Conservation (phyloP, 495 filamentous ascomycete genomes). For the Hyaloscypha finlandica region DNA sequence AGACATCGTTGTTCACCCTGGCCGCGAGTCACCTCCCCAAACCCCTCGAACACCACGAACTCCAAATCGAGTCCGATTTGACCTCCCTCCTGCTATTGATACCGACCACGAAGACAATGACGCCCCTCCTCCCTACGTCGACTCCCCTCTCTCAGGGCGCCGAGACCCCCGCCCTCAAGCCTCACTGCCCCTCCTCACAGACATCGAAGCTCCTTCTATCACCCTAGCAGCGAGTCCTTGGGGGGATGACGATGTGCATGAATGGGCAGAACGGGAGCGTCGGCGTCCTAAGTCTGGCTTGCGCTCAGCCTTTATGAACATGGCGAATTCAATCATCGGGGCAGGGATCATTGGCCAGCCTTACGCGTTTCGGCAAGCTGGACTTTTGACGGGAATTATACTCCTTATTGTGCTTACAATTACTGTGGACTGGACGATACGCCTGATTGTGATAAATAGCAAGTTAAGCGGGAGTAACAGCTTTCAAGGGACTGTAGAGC, state of each 20-base stretch:
- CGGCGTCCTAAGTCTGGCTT: conserved; percentile 50
- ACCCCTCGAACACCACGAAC: conserved; percentile 70
- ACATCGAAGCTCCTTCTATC: conserved; percentile 86
- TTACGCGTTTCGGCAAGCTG: conserved; percentile 90
- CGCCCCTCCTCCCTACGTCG: conserved; percentile 26
- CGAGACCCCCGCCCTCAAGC: conserved; percentile 45
- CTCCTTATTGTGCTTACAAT: conserved; percentile 79
- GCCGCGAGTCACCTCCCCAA: conserved; percentile 18
- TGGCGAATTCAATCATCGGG: conserved; percentile 98
- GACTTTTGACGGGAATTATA: conserved; percentile 75
- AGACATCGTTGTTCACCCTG: conserved; percentile 41
- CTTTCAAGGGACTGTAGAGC: conserved; percentile 92
- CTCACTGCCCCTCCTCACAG: conserved; percentile 75
- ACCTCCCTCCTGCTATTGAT: conserved; percentile 58
- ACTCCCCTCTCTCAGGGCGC: conserved; percentile 29
- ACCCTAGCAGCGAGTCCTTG: conserved; percentile 62
- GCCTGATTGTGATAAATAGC: conserved; percentile 92
- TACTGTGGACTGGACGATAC: conserved; percentile 94
- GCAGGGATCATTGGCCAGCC: conserved; percentile 98
- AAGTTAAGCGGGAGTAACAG: conserved; percentile 90
- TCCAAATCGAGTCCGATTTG: conserved; percentile 84
- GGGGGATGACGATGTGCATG: conserved; percentile 40
- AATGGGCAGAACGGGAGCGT: conserved; percentile 46
- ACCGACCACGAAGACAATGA: conserved; percentile 35
- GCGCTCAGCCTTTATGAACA: conserved; percentile 83